Percentiles rank a stretch among this genome's conserved stretches.
Conservation (phyloP, 225 moss, liverwort and hornwort genomes). For the Climacium dendroides region DNA sequence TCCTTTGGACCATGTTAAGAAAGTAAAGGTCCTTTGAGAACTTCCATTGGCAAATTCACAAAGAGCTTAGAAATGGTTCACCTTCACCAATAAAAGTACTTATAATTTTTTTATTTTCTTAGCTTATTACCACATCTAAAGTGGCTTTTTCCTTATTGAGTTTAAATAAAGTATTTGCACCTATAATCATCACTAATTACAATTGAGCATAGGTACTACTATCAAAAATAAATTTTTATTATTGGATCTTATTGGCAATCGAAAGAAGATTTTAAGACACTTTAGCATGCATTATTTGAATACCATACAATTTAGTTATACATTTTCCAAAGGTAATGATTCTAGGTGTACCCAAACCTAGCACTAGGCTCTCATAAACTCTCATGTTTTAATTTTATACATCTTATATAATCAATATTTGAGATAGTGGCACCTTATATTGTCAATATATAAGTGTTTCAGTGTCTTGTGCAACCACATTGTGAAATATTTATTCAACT, state of each 20-base stretch:
- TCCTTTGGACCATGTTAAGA: neutral
- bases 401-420: neutral
- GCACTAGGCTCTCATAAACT: too few species aligned
- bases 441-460: accelerated
- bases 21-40: neutral
- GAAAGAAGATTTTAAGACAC: neutral
- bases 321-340: neutral
- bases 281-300: neutral
- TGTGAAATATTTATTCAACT: neutral
- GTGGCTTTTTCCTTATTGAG: too few species aligned
- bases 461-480: accelerated
- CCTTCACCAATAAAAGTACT: neutral
- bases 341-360: neutral
- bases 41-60: neutral
- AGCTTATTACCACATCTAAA: neutral
- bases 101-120: neutral
- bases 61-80: neutral
- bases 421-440: neutral
- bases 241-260: too few species aligned
- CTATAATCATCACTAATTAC: neutral
- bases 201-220: neutral
- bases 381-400: neutral
- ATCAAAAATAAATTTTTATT: neutral
- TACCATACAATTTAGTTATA: accelerated
- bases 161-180: neutral